phyloP scores from a whole-genome alignment of 176 grass and related monocot genomes.

The Panicum miliaceum region DNA sequence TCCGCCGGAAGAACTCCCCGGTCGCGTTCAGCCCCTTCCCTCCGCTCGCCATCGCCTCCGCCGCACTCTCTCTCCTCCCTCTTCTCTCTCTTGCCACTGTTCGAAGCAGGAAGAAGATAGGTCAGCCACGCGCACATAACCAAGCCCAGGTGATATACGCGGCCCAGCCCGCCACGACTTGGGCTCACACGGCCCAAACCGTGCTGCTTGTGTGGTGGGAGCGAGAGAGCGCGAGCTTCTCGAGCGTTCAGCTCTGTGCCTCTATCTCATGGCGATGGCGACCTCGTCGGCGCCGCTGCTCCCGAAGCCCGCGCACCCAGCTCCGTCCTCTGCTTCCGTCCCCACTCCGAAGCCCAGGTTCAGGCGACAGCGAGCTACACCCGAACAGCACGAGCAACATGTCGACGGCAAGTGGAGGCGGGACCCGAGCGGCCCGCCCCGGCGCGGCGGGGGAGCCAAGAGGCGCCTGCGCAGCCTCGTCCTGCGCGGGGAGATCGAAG shows the following conservation, averaged over 20 bases:
- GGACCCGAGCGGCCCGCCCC: background rate
- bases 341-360: background rate
- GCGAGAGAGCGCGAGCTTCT: background rate
- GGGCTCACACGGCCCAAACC: background rate
- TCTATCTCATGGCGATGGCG: conserved; percentile 39
- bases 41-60: conserved; percentile 61
- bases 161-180: background rate
- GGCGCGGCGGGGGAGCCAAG: conserved; percentile 8
- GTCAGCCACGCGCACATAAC: conserved; percentile 3
- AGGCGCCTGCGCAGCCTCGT: conserved; percentile 53
- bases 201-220: background rate
- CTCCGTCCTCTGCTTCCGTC: background rate
- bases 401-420: conserved; percentile 13
- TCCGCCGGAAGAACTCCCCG: conserved; percentile 91
- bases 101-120: background rate
- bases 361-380: background rate
- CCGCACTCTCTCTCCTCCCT: conserved; percentile 1
- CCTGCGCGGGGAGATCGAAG: conserved; percentile 41
- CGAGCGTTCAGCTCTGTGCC: conserved; percentile 10
- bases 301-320: conserved; percentile 31
- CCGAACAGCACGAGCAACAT: background rate
- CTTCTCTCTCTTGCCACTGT: background rate
- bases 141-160: conserved; percentile 26
- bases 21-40: conserved; percentile 70
- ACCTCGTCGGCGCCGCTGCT: conserved; percentile 38